Percentiles rank a stretch among this genome's conserved stretches.
Conservation (phyloP, 257 asterid genomes). For the Prunella vulgaris region DNA sequence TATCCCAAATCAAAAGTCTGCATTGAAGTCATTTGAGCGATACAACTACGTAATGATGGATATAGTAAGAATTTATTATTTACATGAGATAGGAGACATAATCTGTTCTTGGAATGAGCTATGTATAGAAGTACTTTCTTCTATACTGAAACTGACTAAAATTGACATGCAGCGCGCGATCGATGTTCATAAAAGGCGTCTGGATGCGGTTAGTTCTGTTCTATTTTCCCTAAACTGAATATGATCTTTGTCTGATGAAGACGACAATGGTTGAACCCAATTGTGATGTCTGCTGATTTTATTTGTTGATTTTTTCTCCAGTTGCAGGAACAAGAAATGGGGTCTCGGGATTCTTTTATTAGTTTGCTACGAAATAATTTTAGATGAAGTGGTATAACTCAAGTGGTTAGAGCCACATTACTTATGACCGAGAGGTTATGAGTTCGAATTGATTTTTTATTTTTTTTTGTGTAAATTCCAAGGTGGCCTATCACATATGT, state of each 20-base stretch:
- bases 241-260: slow-evolving; percentile 14
- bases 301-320: neutral
- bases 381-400: too few relatives aligned
- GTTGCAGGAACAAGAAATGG: slow-evolving; percentile 1
- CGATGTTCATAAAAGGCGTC: slow-evolving; percentile 52
- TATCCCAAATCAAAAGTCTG: neutral
- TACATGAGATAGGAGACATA: neutral
- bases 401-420: too few relatives aligned
- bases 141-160: slow-evolving; percentile 21
- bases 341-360: neutral
- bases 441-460: too few relatives aligned
- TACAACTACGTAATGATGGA: neutral
- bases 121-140: neutral
- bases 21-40: neutral
- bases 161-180: slow-evolving; percentile 57
- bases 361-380: slow-evolving; percentile 4
- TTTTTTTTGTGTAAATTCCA: slow-evolving; percentile 1
- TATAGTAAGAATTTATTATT: neutral
- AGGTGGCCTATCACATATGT: slow-evolving; percentile 20
- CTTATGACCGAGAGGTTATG: too few relatives aligned
- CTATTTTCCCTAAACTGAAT: neutral
- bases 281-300: neutral
- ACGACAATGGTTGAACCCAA: neutral
- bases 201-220: slow-evolving; percentile 59
- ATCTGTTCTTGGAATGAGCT: neutral